phyloP scores from a whole-genome alignment of 2,329 filamentous ascomycete species.

The Fusarium sp. region DNA sequence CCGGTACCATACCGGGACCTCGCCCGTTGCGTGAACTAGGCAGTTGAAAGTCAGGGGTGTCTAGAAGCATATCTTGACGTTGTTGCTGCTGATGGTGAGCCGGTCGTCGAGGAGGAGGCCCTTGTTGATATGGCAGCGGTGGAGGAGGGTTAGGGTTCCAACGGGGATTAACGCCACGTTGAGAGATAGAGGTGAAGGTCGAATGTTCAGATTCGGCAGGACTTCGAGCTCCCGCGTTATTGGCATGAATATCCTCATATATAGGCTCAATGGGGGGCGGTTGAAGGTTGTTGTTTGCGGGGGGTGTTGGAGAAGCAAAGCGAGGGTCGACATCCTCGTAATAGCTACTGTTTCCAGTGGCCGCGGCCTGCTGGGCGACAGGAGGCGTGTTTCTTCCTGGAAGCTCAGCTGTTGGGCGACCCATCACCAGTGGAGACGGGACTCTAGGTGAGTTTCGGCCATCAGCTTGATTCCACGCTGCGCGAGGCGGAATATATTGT shows the following conservation, averaged over 20 bases:
- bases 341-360: slow-evolving; percentile 67
- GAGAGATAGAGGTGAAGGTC: slow-evolving; percentile 91
- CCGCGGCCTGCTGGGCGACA: slow-evolving; percentile 46
- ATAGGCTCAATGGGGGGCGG: slow-evolving; percentile 57
- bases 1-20: slow-evolving; percentile 64
- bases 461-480: slow-evolving; percentile 67
- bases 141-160: slow-evolving; percentile 76
- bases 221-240: slow-evolving; percentile 71
- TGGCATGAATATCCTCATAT: slow-evolving; percentile 74
- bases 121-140: slow-evolving; percentile 60
- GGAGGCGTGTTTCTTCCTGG: slow-evolving; percentile 55
- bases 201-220: slow-evolving; percentile 84
- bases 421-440: slow-evolving; percentile 62
- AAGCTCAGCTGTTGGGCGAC: slow-evolving; percentile 55
- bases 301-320: slow-evolving; percentile 72
- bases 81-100: slow-evolving; percentile 70
- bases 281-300: slow-evolving; percentile 48
- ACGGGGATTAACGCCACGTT: slow-evolving; percentile 88
- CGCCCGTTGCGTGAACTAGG: slow-evolving; percentile 61
- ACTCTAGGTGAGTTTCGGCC: slow-evolving; percentile 62
- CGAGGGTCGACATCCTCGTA: slow-evolving; percentile 95
- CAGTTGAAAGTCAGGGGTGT: slow-evolving; percentile 90
- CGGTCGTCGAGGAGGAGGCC: slow-evolving; percentile 60
- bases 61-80: slow-evolving; percentile 80
- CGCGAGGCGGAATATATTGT: slow-evolving; percentile 69